Evolutionary conservation across 352 stramenopile genomes (phyloP).

Genomic region (Ophiocytium majus): DNA sequence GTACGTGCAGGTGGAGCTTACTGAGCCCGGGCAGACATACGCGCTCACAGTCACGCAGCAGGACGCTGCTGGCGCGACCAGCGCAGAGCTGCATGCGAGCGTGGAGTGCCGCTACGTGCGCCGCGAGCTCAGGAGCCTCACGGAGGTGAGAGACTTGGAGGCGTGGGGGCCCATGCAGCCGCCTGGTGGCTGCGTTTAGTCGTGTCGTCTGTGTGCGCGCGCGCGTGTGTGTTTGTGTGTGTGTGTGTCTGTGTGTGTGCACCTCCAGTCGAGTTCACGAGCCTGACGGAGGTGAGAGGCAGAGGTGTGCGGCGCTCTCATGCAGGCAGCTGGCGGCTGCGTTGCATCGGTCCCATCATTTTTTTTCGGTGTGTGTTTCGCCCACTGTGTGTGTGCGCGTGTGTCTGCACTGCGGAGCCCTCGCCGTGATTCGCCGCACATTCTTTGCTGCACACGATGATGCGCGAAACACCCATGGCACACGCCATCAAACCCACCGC

Average conservation of each 20-base stretch:
- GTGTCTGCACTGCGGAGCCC: neutral
- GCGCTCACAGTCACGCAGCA: neutral
- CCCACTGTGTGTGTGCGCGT: neutral
- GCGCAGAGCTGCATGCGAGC: neutral
- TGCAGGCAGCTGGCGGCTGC: neutral
- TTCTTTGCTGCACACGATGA: too few species aligned
- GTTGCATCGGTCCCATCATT: neutral
- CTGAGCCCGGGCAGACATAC: neutral
- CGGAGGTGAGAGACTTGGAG: too few species aligned
- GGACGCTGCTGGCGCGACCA: neutral
- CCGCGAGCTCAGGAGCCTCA: slow-evolving; percentile 32
- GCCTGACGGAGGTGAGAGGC: neutral
- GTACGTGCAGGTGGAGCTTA: slow-evolving; percentile 8
- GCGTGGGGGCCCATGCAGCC: too few species aligned
- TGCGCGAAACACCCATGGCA: too few species aligned
- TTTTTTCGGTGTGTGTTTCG: neutral
- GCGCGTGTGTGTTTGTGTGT: neutral
- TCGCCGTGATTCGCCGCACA: neutral
- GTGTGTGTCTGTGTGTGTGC: neutral
- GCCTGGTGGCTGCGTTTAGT: neutral
- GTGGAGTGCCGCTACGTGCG: slow-evolving; percentile 46
- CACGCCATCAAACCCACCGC: too few species aligned
- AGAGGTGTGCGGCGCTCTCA: too few species aligned
- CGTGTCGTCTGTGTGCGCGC: neutral
- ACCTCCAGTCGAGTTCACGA: neutral